Evolutionary conservation across 225 moss, liverwort and hornwort species (phyloP), one percentile per base, ranked within the genome.

Genomic region (Thuidium tamariscinum): DNA sequence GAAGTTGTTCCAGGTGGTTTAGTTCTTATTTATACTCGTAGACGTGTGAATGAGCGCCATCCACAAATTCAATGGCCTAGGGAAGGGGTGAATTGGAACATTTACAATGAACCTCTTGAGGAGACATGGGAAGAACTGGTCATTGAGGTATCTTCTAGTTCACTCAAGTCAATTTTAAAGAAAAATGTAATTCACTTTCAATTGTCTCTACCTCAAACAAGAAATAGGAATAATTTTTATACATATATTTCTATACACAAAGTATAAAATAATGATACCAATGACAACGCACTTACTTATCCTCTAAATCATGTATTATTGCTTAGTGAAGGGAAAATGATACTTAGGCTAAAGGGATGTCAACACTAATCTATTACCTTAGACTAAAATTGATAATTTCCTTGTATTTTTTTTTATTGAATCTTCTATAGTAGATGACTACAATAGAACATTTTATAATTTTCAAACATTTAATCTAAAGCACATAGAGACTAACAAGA

Each of bases 1-100:
- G 94, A 94, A 85, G 72, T 94, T 1, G 54, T 57, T 2, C 34
- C 85, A 0, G 89, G 93, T 14, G 93, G 94, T 36, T 21, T 84
- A 5, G 49, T 91, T 42, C 18, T 87, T 11, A 1, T 91, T 5
- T 78, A 59, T 16, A 4, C 21, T 13, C 25, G 2, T 4, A 83
- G 86, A 3, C 32, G 79, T 22, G 29, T 1, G 0, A n/a, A 88
- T 1, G 55, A 9, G 13, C 14, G 3, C 2, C 80, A 85, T 63
- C 69, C 81, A 9, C 10, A 83, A 16, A 25, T 44, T 29, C 83
- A 87, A 36, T 68, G 75, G 82, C 4, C 29, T 10, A 18, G 34
- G 19, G 69, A 46, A 0, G 61, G 1, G 10, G 62, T 32, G 44
- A 26, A 66, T n/a, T 0, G 1, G 49, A 29, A 8, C 62, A 1